phyloP scores from a whole-genome alignment of 495 filamentous ascomycete species.

The Copromyces sp. region DNA sequence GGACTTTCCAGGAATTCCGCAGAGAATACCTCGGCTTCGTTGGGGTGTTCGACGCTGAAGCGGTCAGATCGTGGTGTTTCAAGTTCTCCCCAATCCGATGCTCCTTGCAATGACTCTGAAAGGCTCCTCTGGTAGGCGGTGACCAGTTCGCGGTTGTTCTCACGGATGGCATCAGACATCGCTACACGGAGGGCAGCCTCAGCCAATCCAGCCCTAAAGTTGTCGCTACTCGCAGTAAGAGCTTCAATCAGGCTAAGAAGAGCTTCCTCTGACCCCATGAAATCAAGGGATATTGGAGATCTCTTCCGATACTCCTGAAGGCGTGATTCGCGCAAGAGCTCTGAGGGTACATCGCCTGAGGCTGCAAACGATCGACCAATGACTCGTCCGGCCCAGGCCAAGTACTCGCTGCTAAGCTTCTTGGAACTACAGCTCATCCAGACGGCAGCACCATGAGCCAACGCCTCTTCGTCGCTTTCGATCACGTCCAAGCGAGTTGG shows the following conservation, averaged over 20 bases:
- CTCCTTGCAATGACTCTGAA: constrained; percentile 27
- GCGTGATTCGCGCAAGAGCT: constrained; percentile 47
- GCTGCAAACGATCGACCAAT: constrained; percentile 77
- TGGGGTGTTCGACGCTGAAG: constrained; percentile 7
- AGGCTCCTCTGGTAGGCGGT: constrained; percentile 38
- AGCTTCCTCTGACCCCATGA: constrained; percentile 31
- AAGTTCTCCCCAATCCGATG: constrained; percentile 42
- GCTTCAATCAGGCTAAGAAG: constrained; percentile 56
- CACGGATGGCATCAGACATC: constrained; percentile 41
- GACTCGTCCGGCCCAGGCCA: constrained; percentile 74
- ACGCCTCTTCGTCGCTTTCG: constrained; percentile 48
- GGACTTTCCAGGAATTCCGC: constrained; percentile 23
- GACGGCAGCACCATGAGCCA: constrained; percentile 50
- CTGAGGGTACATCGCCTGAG: constrained; percentile 51
- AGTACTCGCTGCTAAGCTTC: constrained; percentile 54
- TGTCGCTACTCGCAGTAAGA: constrained; percentile 54
- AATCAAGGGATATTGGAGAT: constrained; percentile 21
- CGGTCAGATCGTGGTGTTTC: constrained; percentile 37
- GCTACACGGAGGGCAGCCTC: constrained; percentile 69
- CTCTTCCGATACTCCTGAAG: constrained; percentile 39
- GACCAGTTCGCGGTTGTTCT: constrained; percentile 32
- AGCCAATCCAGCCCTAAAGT: constrained; percentile 56
- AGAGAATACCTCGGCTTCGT: constrained; percentile 22
- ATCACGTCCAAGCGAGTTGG: constrained; percentile 51
- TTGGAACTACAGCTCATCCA: constrained; percentile 62